Conservation (phyloP, 352 stramenopile genomes). For the Globisporangium lucens region DNA sequence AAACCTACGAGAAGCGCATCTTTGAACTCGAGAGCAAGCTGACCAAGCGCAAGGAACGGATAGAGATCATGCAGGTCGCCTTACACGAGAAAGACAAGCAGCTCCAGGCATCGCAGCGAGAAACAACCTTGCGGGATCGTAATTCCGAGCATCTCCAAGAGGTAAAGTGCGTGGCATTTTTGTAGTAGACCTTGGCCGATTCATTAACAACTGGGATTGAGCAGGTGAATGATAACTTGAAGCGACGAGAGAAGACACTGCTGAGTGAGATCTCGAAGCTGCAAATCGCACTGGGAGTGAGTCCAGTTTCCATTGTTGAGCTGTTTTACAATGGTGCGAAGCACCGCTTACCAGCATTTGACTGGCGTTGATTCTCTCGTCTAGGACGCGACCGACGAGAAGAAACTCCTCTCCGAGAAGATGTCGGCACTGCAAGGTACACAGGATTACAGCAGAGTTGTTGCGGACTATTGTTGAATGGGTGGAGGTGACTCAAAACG, state of each 20-base stretch:
- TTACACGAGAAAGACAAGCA: slow-evolving; percentile 50
- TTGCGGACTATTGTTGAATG: slow-evolving; percentile 9
- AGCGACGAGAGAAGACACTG: slow-evolving; percentile 45
- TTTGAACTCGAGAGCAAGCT: slow-evolving; percentile 38
- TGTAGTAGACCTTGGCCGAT: neutral
- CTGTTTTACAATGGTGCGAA: neutral
- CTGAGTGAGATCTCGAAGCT: slow-evolving; percentile 55
- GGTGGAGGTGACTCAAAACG: neutral
- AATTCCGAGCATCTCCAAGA: slow-evolving; percentile 44
- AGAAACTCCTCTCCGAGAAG: slow-evolving; percentile 46
- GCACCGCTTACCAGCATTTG: neutral
- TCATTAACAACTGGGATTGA: neutral
- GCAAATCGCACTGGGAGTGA: slow-evolving; percentile 45
- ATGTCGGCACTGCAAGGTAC: slow-evolving; percentile 48
- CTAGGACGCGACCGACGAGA: slow-evolving; percentile 59
- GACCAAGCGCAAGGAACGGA: slow-evolving; percentile 35
- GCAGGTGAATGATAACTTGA: slow-evolving; percentile 43
- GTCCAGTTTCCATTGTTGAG: neutral
- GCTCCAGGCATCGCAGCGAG: slow-evolving; percentile 38
- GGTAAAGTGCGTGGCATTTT: slow-evolving; percentile 19
- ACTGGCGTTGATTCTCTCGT: neutral
- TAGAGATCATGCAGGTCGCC: slow-evolving; percentile 32
- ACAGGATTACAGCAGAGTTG: neutral
- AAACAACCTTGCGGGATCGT: slow-evolving; percentile 33
- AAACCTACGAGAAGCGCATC: slow-evolving; percentile 26